Base-by-base conservation (phyloP, 352 stramenopile species). In the Globisporangium radiosum region DNA sequence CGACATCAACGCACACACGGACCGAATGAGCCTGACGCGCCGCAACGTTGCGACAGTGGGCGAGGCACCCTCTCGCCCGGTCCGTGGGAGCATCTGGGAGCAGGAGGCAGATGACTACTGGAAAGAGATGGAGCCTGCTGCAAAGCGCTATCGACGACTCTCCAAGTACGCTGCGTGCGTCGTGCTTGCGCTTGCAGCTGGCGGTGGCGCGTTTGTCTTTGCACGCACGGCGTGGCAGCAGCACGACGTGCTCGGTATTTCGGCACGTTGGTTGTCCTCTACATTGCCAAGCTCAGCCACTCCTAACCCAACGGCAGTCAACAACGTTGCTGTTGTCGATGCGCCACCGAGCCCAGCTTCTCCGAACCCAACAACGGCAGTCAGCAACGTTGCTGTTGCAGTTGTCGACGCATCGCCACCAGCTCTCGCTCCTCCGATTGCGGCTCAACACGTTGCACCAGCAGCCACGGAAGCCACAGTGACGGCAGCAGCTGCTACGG, bases 51-150 rank as follows among this genome's bases (percentile, higher is more conserved):
- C 57, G 3, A 58, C 67, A 13, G 61, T 71, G 42, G 66, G 60
- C 17, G 71, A 76, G 48, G 63, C 51, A 33, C 56, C 50, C 15
- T 37, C 37, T 10, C 50, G 64, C 1, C 65, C 62, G 15, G 49
- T 25, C 7, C n/a, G 38, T n/a, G 78, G 69, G 48, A 85, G 74
- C 47, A 76, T 90, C 51, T 90, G 81, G 78, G 75, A 88, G 51
- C 64, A 88, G 39, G 71, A 85, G 43, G 77, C 78, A 4, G 62
- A 86, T 44, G 70, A 86, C 37, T 88, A 87, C 68, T 90, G 78
- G 81, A 80, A 88, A 59, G 69, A 82, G 37, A 90, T 90, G 78
- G 81, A 88, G 59, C 75, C 81, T 7, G 25, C 25, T 33, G 60
- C 65, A 14, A 72, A 76, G 47, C 61, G 63, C 36, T 72, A 71